A percentile compares a stretch with the other conserved stretches of the same genome.
phyloP scores from a whole-genome alignment of 257 asterid species.

The Asclepias syriaca region DNA sequence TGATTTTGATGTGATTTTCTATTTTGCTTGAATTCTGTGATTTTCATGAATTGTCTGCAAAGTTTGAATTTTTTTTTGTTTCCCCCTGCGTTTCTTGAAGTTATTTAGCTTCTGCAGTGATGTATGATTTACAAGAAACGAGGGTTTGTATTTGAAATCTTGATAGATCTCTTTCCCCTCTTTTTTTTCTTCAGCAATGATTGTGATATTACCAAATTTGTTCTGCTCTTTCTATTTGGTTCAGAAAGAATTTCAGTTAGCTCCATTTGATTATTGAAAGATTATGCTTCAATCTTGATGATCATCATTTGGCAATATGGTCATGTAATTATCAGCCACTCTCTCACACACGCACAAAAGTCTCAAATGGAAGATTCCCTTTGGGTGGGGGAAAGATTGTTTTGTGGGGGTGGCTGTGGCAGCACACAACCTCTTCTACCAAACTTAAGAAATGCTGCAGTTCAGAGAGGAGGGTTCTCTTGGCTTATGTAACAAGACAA shows the following conservation, averaged over 20 bases:
- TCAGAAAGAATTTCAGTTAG: conserved; percentile 9
- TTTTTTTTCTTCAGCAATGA: neutral
- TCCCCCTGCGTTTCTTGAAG: neutral
- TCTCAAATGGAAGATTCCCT: neutral
- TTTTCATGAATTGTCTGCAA: neutral
- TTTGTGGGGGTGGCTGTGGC: neutral
- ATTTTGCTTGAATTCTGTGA: neutral
- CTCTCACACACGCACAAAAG: neutral
- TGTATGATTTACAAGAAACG: neutral
- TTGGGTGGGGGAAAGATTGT: neutral
- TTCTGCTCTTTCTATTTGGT: neutral
- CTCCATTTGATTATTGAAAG: neutral
- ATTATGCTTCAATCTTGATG: conserved; percentile 10
- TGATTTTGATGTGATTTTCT: neutral
- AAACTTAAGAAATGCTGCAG: conserved; percentile 12
- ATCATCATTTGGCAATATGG: conserved; percentile 19
- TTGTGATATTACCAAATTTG: neutral
- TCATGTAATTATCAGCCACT: conserved; percentile 8
- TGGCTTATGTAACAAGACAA: conserved; percentile 69
- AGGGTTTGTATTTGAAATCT: neutral
- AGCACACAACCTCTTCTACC: conserved; percentile 17
- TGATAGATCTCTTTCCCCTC: neutral
- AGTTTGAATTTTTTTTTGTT: neutral
- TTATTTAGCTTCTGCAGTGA: neutral
- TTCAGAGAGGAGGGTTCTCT: conserved; percentile 10